Percentiles rank a stretch among this genome's conserved stretches.
Conservation (phyloP, 2,329 filamentous ascomycete species). For the Camillea tinctor region DNA sequence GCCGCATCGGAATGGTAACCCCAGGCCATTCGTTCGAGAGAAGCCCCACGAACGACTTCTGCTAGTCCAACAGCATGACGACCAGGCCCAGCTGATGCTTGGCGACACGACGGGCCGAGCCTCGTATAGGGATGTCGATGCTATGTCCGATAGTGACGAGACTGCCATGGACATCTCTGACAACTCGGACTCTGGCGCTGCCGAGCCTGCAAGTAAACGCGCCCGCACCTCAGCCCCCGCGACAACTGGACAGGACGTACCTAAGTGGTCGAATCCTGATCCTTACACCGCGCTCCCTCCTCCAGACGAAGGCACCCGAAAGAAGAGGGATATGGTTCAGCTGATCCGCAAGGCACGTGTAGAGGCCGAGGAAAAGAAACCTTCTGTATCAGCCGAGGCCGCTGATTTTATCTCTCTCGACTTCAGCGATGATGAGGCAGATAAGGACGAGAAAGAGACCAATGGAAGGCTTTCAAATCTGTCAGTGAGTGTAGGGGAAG, state of each 20-base stretch:
- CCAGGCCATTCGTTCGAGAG: slow-evolving; percentile 3
- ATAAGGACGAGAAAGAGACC: slow-evolving; percentile 21
- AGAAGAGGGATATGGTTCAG: slow-evolving; percentile 85
- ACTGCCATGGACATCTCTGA: slow-evolving; percentile 64
- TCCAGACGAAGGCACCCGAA: slow-evolving; percentile 67
- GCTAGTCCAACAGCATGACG: slow-evolving; percentile 42
- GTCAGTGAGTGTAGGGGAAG: slow-evolving; percentile 7
- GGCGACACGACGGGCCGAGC: slow-evolving; percentile 44
- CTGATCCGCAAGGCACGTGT: slow-evolving; percentile 87
- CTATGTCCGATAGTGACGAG: slow-evolving; percentile 63
- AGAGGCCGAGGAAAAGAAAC: slow-evolving; percentile 48
- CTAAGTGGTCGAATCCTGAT: slow-evolving; percentile 95
- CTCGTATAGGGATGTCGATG: slow-evolving; percentile 55
- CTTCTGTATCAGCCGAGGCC: slow-evolving; percentile 53
- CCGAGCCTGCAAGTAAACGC: slow-evolving; percentile 44
- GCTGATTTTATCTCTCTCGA: slow-evolving; percentile 92
- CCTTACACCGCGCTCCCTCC: slow-evolving; percentile 88
- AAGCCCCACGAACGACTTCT: slow-evolving; percentile 40
- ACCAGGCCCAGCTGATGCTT: slow-evolving; percentile 45
- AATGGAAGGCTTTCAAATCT: slow-evolving; percentile 1
- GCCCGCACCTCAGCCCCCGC: slow-evolving; percentile 32
- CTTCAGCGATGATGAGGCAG: slow-evolving; percentile 57
- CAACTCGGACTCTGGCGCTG: slow-evolving; percentile 41
- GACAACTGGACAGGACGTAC: slow-evolving; percentile 45
- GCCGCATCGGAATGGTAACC: not conserved